These are phyloP conservation scores for Gymnopilus dilepis DNA, from an alignment of 768 basidiomycete genomes.

Conservation along the genomic window DNA sequence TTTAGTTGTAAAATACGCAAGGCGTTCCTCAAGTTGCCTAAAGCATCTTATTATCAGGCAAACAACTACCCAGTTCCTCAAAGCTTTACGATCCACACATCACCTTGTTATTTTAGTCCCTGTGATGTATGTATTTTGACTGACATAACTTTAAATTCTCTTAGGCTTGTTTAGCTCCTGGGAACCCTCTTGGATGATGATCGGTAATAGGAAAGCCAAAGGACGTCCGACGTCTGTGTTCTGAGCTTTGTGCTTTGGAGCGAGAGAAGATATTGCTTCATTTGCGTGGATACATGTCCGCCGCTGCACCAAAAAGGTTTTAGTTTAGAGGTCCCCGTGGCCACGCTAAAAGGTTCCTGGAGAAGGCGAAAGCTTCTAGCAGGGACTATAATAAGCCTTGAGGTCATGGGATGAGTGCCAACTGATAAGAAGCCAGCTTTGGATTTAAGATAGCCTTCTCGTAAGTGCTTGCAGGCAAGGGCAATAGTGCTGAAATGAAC, in stretches of 20 bases:
- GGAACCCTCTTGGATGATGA: background rate
- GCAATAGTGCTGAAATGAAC: conserved; percentile 3
- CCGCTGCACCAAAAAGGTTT: background rate
- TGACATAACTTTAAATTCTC: conserved; percentile 3
- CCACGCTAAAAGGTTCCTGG: background rate
- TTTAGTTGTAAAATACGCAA: background rate
- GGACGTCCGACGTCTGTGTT: background rate
- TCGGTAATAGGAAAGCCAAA: background rate
- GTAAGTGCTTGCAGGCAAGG: background rate
- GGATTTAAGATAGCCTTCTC: background rate
- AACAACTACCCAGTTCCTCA: too few species aligned
- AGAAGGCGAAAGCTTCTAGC: background rate
- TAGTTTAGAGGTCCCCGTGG: background rate
- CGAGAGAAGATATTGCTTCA: background rate
- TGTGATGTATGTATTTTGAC: background rate
- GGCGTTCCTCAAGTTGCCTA: background rate
- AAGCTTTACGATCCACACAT: background rate
- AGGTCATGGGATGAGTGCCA: background rate
- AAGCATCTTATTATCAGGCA: background rate
- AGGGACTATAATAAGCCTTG: background rate
- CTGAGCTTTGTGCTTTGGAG: background rate
- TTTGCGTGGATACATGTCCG: background rate
- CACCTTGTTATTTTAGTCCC: background rate
- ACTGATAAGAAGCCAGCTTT: conserved; percentile 3
- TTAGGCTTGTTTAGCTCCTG: background rate